Evolutionary conservation across 345 rosid species (phyloP).

Genomic region (Citrus cavaleriei): DNA sequence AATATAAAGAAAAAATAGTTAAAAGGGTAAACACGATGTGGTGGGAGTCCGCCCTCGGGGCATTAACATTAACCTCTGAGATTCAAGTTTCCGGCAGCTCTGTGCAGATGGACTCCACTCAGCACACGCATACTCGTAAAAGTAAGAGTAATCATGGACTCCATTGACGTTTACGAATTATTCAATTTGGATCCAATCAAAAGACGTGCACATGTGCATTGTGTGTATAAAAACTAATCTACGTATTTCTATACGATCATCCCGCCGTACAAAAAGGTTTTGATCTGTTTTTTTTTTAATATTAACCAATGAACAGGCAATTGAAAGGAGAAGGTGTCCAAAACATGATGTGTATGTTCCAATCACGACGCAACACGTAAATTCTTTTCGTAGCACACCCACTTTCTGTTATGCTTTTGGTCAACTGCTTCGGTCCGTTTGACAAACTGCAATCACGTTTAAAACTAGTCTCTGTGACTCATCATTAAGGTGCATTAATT

Average conservation of each 20-base stretch:
- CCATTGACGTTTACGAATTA: not conserved
- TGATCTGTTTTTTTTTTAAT: not conserved
- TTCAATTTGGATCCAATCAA: not conserved
- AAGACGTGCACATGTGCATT: not conserved
- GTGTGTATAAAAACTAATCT: not conserved
- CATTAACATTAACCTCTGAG: not conserved
- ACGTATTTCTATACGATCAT: not conserved
- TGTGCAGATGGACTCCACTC: not conserved
- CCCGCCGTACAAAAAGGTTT: not conserved
- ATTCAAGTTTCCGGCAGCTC: slow-evolving; percentile 3
- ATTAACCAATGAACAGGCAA: not conserved
- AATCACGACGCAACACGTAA: slow-evolving; percentile 2
- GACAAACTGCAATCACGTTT: not conserved
- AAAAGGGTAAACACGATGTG: not conserved
- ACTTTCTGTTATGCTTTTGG: not conserved
- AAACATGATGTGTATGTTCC: not conserved
- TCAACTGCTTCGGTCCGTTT: not conserved
- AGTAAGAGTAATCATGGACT: not conserved
- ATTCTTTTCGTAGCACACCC: not conserved
- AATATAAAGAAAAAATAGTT: not conserved
- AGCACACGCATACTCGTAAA: not conserved
- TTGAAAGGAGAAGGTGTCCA: not conserved
- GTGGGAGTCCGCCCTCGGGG: not conserved
- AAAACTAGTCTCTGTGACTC: not conserved
- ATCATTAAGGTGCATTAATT: not conserved